These are phyloP conservation scores for Tolypocladium ovalisporum DNA, from an alignment of 2,329 filamentous ascomycete genomes.

Conservation along the genomic window DNA sequence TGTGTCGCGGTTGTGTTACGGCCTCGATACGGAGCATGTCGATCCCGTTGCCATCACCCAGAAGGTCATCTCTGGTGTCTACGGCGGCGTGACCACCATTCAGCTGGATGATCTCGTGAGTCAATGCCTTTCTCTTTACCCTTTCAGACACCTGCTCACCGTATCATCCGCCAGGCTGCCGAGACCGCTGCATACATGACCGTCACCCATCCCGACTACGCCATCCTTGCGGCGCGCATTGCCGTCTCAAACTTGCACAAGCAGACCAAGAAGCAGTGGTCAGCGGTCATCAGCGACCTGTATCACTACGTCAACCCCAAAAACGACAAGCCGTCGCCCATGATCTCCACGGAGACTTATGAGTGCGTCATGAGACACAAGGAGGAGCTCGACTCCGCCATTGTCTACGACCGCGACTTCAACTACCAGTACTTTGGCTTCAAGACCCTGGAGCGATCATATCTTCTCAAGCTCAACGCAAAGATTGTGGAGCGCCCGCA, in stretches of 20 bases:
- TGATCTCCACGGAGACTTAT: conserved; percentile 89
- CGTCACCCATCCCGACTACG: conserved; percentile 97
- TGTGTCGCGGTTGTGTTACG: conserved; percentile 95
- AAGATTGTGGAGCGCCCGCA: conserved; percentile 96
- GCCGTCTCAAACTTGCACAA: conserved; percentile 99
- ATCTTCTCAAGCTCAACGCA: conserved; percentile 87
- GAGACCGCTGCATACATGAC: conserved; percentile 99
- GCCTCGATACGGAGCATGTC: conserved; percentile 86
- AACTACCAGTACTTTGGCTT: conserved; percentile 99
- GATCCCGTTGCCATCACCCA: conserved; percentile 97
- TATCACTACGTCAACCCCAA: conserved; percentile 96
- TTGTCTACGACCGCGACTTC: conserved; percentile 98
- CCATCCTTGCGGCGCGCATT: conserved; percentile 94
- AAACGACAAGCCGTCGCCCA: conserved; percentile 72
- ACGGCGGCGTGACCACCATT: conserved; percentile 92
- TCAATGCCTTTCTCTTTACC: conserved; percentile 8
- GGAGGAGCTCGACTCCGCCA: conserved; percentile 95
- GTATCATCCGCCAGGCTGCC: conserved; percentile 55
- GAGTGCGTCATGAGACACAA: conserved; percentile 92
- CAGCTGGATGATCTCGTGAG: conserved; percentile 94
- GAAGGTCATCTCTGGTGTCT: conserved; percentile 98
- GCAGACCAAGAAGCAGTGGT: conserved; percentile 99
- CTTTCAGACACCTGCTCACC: not conserved
- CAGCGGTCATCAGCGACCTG: conserved; percentile 84
- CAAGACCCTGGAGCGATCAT: conserved; percentile 97